Evolutionary conservation across 306 rosid genomes (phyloP), one percentile per base, ranked within the genome.

Genomic region (Prunus dulcis): DNA sequence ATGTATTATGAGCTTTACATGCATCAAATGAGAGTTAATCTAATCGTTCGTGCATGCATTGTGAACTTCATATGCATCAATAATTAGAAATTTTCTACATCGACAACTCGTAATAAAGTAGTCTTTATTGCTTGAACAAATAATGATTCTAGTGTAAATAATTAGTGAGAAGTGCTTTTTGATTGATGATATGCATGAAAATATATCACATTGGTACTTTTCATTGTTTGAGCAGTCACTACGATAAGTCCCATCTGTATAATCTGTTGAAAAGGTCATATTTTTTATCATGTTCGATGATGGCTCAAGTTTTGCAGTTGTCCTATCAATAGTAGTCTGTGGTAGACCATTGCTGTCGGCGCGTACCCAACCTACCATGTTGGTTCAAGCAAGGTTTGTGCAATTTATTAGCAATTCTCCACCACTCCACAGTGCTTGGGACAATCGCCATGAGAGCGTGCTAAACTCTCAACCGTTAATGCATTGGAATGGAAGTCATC

Each of bases 281-380:
- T 32, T 0, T 50, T 15, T 73, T 56, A 56, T 15, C 77, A 58
- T 30, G 68, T 23, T 43, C 3, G 6, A 58, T 43, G 45, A 12
- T 25, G 43, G 49, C 55, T 73, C 25, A 20, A 25, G 20, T 60
- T 25, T 20, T 45, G 77, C 45, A n/a, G 10, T 5, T 73, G 52
- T 72, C n/a, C 19, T 41, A 38, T 56, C 50, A 55, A 28, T 18
- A 25, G 22, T 9, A 41, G 25, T 18, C 5, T 45, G 0, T 73
- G 76, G 67, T 57, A 72, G 41, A 57, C 55, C 41, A 41, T 57
- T 53, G 43, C 67, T 23, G 67, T 72, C 67, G 17, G 41, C 23
- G 10, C 67, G 17, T 14, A 64, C 68, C 27, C 38, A 23, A 28
- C 25, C 67, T 14, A 3, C 43, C 22, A 47, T 38, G 10, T 55